phyloP scores from a whole-genome alignment of 2,329 filamentous ascomycete species.

The Aureobasidium zeae region DNA sequence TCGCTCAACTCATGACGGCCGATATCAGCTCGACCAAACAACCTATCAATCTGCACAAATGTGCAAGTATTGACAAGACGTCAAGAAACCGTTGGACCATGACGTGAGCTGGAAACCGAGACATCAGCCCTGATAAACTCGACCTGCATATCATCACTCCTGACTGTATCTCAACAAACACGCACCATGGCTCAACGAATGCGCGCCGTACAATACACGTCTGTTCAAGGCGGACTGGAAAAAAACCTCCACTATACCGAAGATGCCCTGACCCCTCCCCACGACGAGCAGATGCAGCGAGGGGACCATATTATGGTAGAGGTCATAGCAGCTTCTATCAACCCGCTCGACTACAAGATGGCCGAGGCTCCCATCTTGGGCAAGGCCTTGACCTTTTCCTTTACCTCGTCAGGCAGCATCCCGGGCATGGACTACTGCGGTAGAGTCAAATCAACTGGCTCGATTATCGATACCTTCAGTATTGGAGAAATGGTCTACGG shows the following conservation, averaged over 20 bases:
- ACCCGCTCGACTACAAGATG: conserved; percentile 45
- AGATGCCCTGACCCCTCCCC: conserved; percentile 21
- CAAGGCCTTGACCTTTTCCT: conserved; percentile 21
- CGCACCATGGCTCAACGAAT: conserved; percentile 20
- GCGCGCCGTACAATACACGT: conserved; percentile 24
- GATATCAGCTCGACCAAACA: too few species aligned
- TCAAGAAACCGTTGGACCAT: conserved; percentile 15
- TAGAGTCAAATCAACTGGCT: conserved; percentile 32
- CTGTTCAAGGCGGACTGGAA: conserved; percentile 26
- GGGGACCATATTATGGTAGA: conserved; percentile 33
- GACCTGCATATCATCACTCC: conserved; percentile 3
- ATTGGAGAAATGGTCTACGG: conserved; percentile 36
- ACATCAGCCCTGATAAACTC: not conserved
- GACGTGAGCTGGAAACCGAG: conserved; percentile 1
- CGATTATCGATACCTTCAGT: conserved; percentile 21
- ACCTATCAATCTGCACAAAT: conserved; percentile 5
- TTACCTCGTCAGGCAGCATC: conserved; percentile 33
- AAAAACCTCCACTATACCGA: conserved; percentile 27
- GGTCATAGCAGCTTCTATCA: conserved; percentile 37
- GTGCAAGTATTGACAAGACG: not conserved
- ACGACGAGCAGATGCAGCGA: conserved; percentile 14
- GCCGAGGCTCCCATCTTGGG: conserved; percentile 34
- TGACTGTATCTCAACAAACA: not conserved
- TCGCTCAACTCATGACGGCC: too few species aligned
- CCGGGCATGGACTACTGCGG: conserved; percentile 47